phyloP scores from a whole-genome alignment of 352 stramenopile species.

The Pythium pyrilobum region DNA sequence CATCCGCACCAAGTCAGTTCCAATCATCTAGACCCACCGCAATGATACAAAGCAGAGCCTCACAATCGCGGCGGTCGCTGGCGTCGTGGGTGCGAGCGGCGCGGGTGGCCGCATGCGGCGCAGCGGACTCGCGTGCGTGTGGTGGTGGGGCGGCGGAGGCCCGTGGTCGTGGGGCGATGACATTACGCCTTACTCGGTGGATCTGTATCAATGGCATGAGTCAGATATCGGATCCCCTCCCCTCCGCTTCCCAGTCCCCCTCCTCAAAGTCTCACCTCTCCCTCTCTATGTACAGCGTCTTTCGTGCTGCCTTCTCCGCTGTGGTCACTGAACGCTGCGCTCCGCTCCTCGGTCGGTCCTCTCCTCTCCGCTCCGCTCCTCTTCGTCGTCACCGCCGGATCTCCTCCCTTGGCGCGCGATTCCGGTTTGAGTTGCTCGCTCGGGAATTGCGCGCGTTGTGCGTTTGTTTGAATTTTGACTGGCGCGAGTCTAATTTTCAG shows the following conservation, averaged over 20 bases:
- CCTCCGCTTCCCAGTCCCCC: no score
- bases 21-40: no score
- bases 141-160: slow-evolving; percentile 10
- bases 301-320: no score
- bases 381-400: not conserved
- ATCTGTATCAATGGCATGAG: not conserved
- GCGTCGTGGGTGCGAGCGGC: slow-evolving; percentile 12
- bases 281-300: no score
- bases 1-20: not conserved
- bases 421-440: not conserved
- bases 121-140: slow-evolving; percentile 20
- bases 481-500: slow-evolving; percentile 5
- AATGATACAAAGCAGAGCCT: not conserved
- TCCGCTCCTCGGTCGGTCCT: not conserved
- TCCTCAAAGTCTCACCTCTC: no score
- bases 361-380: not conserved
- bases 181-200: not conserved
- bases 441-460: slow-evolving; percentile 1
- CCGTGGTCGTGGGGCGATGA: not conserved
- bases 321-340: no score
- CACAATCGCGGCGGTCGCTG: slow-evolving; percentile 11
- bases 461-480: slow-evolving; percentile 19
- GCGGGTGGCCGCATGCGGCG: slow-evolving; percentile 8
- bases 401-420: slow-evolving; percentile 10
- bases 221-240: not conserved